Evolutionary conservation across 176 grass and related monocot species (phyloP).

Genomic region (sorghum (Sorghum bicolor)): DNA sequence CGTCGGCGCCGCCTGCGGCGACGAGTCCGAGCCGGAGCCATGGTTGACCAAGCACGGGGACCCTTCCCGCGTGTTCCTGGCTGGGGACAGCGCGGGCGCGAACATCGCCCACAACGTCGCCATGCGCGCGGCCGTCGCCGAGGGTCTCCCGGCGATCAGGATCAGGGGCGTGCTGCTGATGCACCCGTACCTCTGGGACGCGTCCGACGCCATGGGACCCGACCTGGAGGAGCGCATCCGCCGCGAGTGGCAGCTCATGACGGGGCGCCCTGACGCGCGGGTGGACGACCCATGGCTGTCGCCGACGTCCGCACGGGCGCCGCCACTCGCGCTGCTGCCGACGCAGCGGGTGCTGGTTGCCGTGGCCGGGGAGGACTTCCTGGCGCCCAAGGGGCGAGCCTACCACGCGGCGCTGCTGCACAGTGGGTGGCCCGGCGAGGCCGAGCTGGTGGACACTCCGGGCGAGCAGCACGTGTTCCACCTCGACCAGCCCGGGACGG

Average conservation of each 20-base stretch:
- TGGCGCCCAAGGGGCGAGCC: conserved; percentile 39
- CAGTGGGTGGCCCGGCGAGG: conserved; percentile 44
- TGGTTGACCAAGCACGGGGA: conserved; percentile 65
- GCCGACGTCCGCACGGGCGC: background rate
- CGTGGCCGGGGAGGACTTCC: conserved; percentile 38
- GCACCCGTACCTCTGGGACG: conserved; percentile 75
- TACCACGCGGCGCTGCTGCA: conserved; percentile 32
- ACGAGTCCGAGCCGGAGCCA: conserved; percentile 2
- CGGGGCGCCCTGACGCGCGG: background rate
- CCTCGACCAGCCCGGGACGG: conserved; percentile 5
- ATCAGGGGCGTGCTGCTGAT: conserved; percentile 40
- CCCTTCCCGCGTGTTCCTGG: conserved; percentile 54
- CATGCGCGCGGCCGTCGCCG: conserved; percentile 31
- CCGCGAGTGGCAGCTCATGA: conserved; percentile 43
- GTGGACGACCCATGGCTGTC: conserved; percentile 34
- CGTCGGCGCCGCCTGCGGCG: background rate
- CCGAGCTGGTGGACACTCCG: conserved; percentile 37
- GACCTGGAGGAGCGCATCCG: conserved; percentile 30
- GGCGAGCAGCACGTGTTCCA: conserved; percentile 42
- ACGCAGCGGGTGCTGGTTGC: conserved; percentile 19
- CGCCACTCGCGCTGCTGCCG: conserved; percentile 6
- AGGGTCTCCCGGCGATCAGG: background rate
- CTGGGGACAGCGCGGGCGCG: conserved; percentile 49
- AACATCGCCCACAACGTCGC: conserved; percentile 75
- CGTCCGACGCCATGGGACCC: conserved; percentile 15